Evolutionary conservation across 208 protist genomes (phyloP), one percentile per base, ranked within the genome.

Genomic region (Wallacemonas sp.): DNA sequence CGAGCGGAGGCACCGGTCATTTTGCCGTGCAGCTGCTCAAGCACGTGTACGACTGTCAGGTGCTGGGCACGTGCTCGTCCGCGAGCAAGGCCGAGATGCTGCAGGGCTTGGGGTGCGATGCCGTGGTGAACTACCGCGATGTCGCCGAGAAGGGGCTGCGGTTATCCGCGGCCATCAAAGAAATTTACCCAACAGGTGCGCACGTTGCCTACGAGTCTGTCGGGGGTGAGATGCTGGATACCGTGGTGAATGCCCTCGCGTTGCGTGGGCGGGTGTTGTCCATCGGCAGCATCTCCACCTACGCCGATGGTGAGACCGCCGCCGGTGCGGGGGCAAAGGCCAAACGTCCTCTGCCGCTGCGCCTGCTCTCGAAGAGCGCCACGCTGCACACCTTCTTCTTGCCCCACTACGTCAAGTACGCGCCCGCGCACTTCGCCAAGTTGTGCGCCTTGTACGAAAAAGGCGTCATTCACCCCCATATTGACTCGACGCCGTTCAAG

Each of bases 161-260:
- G 27, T 36, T 41, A 36, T 60, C 49, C 4, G 72, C 80, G 45
- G 75, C 69, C 26, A 34, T 96, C 15, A 63, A 65, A 34, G 54
- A 27, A 12, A 38, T 77, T 46, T 86, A 72, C 58, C 86, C 84
- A 19, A 80, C 62, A n/a, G 93, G 93, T n/a, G 71, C 87, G 27
- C 88, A 94, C 46, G 42, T 96, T 46, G 89, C 89, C 36, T 97
- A 96, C 78, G 93, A 97, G 77, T 91, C 86, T 2, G 91, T 97
- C 12, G 93, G 93, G n/a, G 93, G 93, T 15, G 73, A 77, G 11
- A 80, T 87, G 31, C 82, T 96, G 24, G 78, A 97, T 11, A 62
- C 62, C 12, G 70, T 88, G 15, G 62, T 96, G 17, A 62, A 85
- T 27, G 77, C 64, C 34, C 68, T 97, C 39, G 76, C 89, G 0